These are phyloP conservation scores for Phyllostachys edulis DNA, from an alignment of 176 grass and related monocot species.

Conservation along the genomic window DNA sequence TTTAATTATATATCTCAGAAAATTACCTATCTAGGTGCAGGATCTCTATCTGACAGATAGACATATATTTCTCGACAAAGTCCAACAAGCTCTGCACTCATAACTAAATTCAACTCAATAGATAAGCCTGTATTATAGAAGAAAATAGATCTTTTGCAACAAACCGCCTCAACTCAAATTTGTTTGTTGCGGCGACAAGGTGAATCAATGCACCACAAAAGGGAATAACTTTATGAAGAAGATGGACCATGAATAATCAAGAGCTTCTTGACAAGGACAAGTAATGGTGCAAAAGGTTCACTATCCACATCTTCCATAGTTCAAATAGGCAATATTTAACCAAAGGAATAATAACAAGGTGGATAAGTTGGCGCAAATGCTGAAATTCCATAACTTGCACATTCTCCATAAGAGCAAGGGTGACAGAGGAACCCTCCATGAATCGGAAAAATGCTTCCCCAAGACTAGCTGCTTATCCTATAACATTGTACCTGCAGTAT, in stretches of 20 bases:
- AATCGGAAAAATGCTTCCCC: constrained; percentile 80
- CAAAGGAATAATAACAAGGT: constrained; percentile 82
- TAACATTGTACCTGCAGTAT: constrained; percentile 86
- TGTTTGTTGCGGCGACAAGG: constrained; percentile 68
- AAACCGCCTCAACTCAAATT: constrained; percentile 75
- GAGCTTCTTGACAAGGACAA: constrained; percentile 81
- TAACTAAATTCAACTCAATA: constrained; percentile 79
- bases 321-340: constrained; percentile 75
- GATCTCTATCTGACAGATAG: constrained; percentile 78
- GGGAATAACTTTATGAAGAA: constrained; percentile 67
- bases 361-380: constrained; percentile 88
- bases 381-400: constrained; percentile 91
- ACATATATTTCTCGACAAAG: constrained; percentile 99
- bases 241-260: constrained; percentile 86
- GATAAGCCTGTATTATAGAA: constrained; percentile 79
- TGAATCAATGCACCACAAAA: constrained; percentile 85
- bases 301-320: constrained; percentile 60
- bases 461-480: constrained; percentile 77
- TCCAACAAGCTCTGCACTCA: constrained; percentile 83
- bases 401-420: constrained; percentile 73
- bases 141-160: constrained; percentile 91
- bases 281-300: constrained; percentile 80
- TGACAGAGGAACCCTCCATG: constrained; percentile 63
- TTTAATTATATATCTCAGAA: neutral
- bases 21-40: constrained; percentile 79